Base-by-base conservation (phyloP, 2,329 filamentous ascomycete genomes). In the Didymella exigua region DNA sequence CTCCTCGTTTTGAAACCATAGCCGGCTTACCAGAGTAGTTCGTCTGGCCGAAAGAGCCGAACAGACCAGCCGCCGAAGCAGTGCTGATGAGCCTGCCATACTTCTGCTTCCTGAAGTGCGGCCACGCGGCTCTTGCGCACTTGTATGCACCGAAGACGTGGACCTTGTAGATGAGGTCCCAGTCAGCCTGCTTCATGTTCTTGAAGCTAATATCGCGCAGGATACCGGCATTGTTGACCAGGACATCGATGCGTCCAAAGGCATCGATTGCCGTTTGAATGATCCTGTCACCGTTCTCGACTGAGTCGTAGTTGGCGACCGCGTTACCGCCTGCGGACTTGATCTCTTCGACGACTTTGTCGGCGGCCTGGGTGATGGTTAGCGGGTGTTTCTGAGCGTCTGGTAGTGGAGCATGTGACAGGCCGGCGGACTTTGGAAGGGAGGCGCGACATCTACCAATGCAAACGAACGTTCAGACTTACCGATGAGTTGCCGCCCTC, bases 191-290 rank as follows among this genome's bases (percentile, higher is more conserved):
- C 77, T 89, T 95, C 86, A 98, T 96, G 80, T 98, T 98, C 85
- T 96, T 96, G 82, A 99, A 98, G 84, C 90, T 93, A 73, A 98
- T 77, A 79, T 98, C 93, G 58, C 93, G 89, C 57, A 96, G 84
- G 73, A 98, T 98, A 72, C 95, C 93, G 58, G 95, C 95, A 75
- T 98, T 99, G 84, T 99, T 99, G 79, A 99, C 89, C 69, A 99
- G 87, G 62, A 99, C 82, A 76, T 99, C 93, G 77, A 99, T 86
- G 70, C 93, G 90, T 66, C 93, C 90, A 73, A 88, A 95, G 51
- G 81, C 82, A 76, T 90, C 81, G 74, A 95, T 89, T 68, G 90
- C 90, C 21, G 90, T 93, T 64, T 93, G 88, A 79, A 99, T 96
- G 76, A 99, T 98, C 78, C 85, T 89, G 58, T 98, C 93, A 70